A percentile compares a stretch with the other conserved stretches of the same genome.
Evolutionary conservation across 2,329 filamentous ascomycete genomes (phyloP).

Genomic region (Lecanicillium sp.): DNA sequence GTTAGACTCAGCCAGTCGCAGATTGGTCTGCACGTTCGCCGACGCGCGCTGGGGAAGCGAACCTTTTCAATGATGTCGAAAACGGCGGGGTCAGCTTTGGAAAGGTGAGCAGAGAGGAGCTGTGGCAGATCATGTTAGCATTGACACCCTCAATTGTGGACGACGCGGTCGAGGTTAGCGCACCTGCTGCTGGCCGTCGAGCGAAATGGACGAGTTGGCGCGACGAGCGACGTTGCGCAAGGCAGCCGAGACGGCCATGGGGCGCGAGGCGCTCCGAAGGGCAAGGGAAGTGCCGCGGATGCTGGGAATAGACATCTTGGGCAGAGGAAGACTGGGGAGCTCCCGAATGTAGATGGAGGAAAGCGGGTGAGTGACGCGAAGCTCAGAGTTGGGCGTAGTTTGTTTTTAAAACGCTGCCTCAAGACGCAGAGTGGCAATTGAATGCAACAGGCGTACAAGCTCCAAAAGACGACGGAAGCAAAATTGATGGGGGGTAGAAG

Average conservation of each 20-base stretch:
- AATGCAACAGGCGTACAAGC: background rate
- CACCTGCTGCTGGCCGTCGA: constrained; percentile 57
- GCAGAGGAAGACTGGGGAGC: background rate
- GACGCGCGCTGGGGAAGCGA: constrained; percentile 24
- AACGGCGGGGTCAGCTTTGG: constrained; percentile 79
- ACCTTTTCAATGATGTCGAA: constrained; percentile 90
- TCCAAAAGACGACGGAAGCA: background rate
- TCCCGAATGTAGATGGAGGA: background rate
- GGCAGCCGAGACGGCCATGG: constrained; percentile 19
- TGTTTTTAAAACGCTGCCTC: too few relatives aligned
- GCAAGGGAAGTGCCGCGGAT: constrained; percentile 44
- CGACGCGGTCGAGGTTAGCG: constrained; percentile 16
- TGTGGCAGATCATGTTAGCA: constrained; percentile 30
- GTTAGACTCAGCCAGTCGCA: background rate
- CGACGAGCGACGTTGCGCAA: constrained; percentile 26
- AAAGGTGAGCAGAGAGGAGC: constrained; percentile 73
- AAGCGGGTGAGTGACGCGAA: background rate
- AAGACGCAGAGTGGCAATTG: background rate
- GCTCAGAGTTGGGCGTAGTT: background rate
- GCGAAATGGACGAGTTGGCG: constrained; percentile 39
- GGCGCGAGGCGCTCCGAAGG: constrained; percentile 36
- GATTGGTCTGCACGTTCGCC: background rate
- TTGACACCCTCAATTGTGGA: background rate
- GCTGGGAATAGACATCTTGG: constrained; percentile 40
- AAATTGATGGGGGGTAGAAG: background rate